Evolutionary conservation across 1,284 basidiomycete species (phyloP).

Genomic region (Trametes pubescens): DNA sequence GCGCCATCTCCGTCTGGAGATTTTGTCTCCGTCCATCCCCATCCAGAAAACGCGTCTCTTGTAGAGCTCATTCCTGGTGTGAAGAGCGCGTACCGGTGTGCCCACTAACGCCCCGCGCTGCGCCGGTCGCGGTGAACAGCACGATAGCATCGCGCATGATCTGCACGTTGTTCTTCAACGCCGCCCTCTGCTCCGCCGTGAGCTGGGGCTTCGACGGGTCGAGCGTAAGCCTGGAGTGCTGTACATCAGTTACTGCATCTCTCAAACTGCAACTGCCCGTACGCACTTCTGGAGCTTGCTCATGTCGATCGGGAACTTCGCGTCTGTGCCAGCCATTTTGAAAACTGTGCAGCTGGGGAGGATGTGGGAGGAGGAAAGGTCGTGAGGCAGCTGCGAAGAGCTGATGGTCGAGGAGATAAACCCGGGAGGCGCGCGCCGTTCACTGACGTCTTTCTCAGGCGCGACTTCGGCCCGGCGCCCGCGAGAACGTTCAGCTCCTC

Average conservation of each 20-base stretch:
- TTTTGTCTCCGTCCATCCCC: too few relatives aligned
- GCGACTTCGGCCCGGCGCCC: conserved; percentile 1
- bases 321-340: conserved; percentile 51
- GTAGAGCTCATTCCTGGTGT: not conserved
- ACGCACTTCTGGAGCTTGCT: conserved; percentile 73
- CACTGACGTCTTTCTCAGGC: conserved; percentile 16
- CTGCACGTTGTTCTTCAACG: conserved; percentile 75
- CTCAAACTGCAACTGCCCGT: not conserved
- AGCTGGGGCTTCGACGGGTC: conserved; percentile 73
- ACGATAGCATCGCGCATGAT: conserved; percentile 85
- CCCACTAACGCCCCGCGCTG: conserved; percentile 83
- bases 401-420: conserved; percentile 32
- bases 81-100: conserved; percentile 66
- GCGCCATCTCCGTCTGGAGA: too few relatives aligned
- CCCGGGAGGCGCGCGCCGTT: not conserved
- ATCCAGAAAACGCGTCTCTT: too few relatives aligned
- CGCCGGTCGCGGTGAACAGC: conserved; percentile 82
- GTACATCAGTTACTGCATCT: not conserved
- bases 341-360: not conserved
- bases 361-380: conserved; percentile 1
- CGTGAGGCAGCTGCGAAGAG: conserved; percentile 5
- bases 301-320: conserved; percentile 79
- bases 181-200: conserved; percentile 62
- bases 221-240: conserved; percentile 62
- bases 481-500: not conserved